Conservation (phyloP, 2,329 filamentous ascomycete genomes). For the Colletotrichum melonis region DNA sequence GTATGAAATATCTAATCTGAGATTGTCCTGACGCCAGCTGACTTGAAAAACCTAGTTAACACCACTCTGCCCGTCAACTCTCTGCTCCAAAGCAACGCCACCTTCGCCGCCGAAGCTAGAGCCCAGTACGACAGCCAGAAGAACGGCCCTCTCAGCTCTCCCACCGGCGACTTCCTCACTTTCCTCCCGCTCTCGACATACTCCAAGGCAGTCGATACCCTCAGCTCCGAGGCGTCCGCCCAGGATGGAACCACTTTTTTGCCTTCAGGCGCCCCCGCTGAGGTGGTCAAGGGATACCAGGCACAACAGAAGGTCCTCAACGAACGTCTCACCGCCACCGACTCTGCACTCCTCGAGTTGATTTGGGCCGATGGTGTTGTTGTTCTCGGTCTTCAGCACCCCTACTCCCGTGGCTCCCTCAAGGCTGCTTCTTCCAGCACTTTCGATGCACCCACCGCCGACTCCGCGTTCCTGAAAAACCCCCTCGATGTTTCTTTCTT, state of each 20-base stretch:
- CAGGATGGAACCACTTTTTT: conserved; percentile 49
- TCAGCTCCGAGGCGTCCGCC: conserved; percentile 43
- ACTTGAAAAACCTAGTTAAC: conserved; percentile 15
- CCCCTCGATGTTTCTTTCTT: conserved; percentile 49
- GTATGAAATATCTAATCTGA: background rate
- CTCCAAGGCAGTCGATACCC: conserved; percentile 37
- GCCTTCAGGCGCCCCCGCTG: conserved; percentile 44
- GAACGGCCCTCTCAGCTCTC: conserved; percentile 45
- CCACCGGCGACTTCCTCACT: conserved; percentile 37
- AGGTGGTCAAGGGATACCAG: conserved; percentile 51
- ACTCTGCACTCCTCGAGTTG: conserved; percentile 44
- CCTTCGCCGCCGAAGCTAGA: conserved; percentile 46
- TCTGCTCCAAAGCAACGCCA: conserved; percentile 45
- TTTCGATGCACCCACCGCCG: conserved; percentile 47
- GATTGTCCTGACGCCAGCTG: background rate
- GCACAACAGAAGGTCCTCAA: conserved; percentile 48
- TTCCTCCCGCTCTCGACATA: conserved; percentile 42
- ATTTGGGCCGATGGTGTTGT: conserved; percentile 45
- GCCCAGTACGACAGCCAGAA: conserved; percentile 44
- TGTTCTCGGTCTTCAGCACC: conserved; percentile 49
- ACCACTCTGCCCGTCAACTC: conserved; percentile 25
- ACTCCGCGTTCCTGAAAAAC: conserved; percentile 52
- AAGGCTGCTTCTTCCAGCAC: conserved; percentile 50
- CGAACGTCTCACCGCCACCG: conserved; percentile 41
- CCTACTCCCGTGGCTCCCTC: conserved; percentile 52